Conservation (phyloP, 192 early-diverging fungal genomes). For the Coemansia sp. region DNA sequence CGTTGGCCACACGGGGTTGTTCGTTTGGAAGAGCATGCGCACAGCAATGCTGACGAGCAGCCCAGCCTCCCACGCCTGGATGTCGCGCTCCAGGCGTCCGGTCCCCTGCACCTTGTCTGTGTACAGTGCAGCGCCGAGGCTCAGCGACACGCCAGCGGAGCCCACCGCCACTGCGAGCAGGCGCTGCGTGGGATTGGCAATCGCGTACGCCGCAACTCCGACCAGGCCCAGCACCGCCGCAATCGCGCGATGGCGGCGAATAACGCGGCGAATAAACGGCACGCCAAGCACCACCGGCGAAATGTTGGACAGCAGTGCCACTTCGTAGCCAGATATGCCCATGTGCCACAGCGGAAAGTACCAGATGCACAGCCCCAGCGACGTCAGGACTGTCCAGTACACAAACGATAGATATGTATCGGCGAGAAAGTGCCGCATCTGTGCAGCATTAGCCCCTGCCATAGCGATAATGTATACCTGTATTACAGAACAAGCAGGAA, state of each 20-base stretch:
- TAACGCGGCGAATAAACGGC: conserved; percentile 52
- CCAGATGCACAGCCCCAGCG: conserved; percentile 69
- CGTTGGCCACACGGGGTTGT: conserved; percentile 83
- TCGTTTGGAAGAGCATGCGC: conserved; percentile 74
- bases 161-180: conserved; percentile 62
- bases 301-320: conserved; percentile 63
- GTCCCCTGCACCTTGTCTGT: conserved; percentile 52
- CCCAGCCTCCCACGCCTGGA: conserved; percentile 66
- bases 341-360: conserved; percentile 86
- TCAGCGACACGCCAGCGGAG: conserved; percentile 57
- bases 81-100: conserved; percentile 62
- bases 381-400: conserved; percentile 81
- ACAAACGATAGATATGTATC: conserved; percentile 74
- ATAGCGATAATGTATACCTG: not conserved
- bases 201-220: conserved; percentile 64
- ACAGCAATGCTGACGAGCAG: conserved; percentile 66
- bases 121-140: conserved; percentile 62
- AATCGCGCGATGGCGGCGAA: conserved; percentile 58
- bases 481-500: not conserved
- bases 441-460: not conserved
- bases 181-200: conserved; percentile 59
- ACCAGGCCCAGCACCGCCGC: conserved; percentile 61
- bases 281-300: conserved; percentile 63
- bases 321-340: conserved; percentile 81
- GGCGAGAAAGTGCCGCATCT: conserved; percentile 54